Base-by-base conservation (phyloP, 306 rosid genomes). In the Rubus parviflorus region DNA sequence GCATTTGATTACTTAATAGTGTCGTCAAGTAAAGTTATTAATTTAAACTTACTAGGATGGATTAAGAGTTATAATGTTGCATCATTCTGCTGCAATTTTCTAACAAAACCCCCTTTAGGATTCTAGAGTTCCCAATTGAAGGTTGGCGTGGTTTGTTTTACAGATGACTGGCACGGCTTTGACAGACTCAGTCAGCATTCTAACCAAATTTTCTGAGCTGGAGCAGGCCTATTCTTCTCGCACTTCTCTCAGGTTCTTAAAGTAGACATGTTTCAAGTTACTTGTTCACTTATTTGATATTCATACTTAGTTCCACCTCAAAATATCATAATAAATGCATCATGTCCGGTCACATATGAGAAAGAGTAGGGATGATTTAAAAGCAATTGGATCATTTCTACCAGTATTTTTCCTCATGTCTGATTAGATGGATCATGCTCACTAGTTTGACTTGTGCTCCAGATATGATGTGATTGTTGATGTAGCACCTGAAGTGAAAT, bases 401-500 rank as follows among this genome's bases (percentile, higher is more conserved):
- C 47, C 60, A 4, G 30, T 51, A 68, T 9, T 30, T 35, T 52
- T 51, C 81, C 81, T 58, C 70, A 17, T 60, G n/a, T 48, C 65
- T n/a, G 41, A 56, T 85, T 83, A 30, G 62, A 62, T 77, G 56
- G 72, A 75, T 53, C 70, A 52, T 70, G 77, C 76, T 74, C 22
- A 66, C 46, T 77, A 48, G 41, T 85, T 72, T 83, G 46, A 72
- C 82, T 81, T 87, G 74, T 79, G 77, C 58, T 86, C 72, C 88
- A 94, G 98, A 70, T 94, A 92, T 66, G 97, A 95, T 56, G 88
- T 95, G 82, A 70, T 88, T 73, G 97, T 88, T 80, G 98, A 94
- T 84, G 88, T 94, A 78, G 90, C 84, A 54, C 98, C 97, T 48
- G 92, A 89, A 85, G 83, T 94, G 75, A 92, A 88, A 87, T 94